Evolutionary conservation across 176 grass and related monocot species (phyloP).

Genomic region (maize (Zea mays)): DNA sequence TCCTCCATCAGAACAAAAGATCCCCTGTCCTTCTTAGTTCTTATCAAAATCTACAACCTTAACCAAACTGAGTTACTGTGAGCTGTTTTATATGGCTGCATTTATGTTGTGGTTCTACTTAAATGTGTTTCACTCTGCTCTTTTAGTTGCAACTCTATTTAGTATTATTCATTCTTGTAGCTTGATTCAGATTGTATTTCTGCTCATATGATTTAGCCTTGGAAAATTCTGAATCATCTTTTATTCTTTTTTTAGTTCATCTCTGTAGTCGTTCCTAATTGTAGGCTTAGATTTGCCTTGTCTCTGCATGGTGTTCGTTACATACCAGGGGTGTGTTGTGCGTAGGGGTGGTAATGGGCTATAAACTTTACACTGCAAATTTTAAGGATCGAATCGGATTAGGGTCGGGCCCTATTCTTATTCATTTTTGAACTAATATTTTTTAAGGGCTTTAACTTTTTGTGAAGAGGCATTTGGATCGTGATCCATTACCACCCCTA

Average conservation of each 20-base stretch:
- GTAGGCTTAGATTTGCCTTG: not conserved
- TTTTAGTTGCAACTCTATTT: not conserved
- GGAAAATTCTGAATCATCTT: not conserved
- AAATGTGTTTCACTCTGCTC: not conserved
- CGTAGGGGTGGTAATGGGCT: too few relatives aligned
- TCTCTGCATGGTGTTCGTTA: not conserved
- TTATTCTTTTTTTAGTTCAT: not conserved
- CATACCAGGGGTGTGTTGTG: not conserved
- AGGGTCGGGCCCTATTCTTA: too few relatives aligned
- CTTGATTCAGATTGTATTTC: not conserved
- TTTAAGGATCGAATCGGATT: too few relatives aligned
- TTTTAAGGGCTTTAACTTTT: too few relatives aligned
- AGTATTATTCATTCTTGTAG: not conserved
- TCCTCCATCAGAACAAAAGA: constrained; percentile 9
- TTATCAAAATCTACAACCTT: not conserved
- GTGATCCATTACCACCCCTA: too few relatives aligned
- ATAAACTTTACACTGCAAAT: too few relatives aligned
- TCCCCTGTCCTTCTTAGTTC: not conserved
- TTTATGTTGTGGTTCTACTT: not conserved
- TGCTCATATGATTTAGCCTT: not conserved
- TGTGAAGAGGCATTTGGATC: too few relatives aligned
- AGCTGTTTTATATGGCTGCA: not conserved
- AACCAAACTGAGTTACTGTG: not conserved
- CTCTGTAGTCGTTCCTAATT: not conserved
- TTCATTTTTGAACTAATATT: too few relatives aligned